Conservation (phyloP, 2,329 filamentous ascomycete genomes). For the Aspergillus awamori region DNA sequence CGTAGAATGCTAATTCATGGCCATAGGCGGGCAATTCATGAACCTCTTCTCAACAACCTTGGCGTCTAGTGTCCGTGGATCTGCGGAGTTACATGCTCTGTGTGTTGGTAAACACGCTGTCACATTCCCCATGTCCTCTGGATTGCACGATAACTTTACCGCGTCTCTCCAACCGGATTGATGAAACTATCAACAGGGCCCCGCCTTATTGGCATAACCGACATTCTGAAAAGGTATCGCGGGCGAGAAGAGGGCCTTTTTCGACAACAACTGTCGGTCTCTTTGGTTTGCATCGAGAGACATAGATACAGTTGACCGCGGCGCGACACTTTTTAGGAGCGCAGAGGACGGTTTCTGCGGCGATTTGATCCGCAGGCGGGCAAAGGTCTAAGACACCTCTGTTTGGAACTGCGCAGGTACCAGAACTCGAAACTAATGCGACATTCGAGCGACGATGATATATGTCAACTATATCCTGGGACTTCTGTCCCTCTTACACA, state of each 20-base stretch:
- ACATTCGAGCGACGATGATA: slow-evolving; percentile 9
- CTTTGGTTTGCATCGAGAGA: neutral
- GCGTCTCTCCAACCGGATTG: neutral
- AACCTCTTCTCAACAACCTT: neutral
- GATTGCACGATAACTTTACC: neutral
- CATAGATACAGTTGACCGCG: neutral
- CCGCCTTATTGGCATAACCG: neutral
- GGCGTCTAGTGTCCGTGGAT: neutral
- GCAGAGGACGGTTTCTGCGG: neutral
- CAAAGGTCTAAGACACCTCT: neutral
- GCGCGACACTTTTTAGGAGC: neutral
- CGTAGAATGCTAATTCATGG: neutral
- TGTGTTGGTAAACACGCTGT: neutral
- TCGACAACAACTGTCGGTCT: neutral
- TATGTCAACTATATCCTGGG: slow-evolving; percentile 10
- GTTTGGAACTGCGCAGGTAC: neutral
- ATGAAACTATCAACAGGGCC: neutral
- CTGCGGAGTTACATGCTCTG: neutral
- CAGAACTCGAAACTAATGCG: neutral
- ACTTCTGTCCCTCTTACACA: slow-evolving; percentile 15
- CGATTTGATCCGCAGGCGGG: neutral
- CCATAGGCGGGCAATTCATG: neutral
- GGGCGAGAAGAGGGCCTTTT: too few relatives aligned
- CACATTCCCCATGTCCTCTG: neutral
- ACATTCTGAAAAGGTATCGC: neutral